Conservation (phyloP, 2,329 filamentous ascomycete genomes). For the Blastomyces gilchristii region DNA sequence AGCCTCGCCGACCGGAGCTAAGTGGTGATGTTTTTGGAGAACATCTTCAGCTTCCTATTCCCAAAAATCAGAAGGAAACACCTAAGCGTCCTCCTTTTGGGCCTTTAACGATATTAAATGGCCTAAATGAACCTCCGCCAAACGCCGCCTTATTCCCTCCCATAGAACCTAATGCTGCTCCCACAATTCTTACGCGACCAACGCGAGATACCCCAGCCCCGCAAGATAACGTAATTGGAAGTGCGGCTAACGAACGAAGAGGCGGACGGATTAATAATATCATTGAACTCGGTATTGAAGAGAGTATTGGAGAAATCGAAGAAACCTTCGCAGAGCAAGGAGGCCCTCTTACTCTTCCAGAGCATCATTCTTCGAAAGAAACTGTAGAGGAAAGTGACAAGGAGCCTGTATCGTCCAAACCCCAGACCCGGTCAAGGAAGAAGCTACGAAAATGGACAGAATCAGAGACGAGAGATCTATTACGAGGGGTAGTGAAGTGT, state of each 20-base stretch:
- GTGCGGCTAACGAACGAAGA: constrained; percentile 20
- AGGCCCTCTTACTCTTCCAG: neutral
- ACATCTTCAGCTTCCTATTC: constrained; percentile 39
- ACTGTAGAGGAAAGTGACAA: constrained; percentile 7
- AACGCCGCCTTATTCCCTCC: constrained; percentile 51
- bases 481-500: constrained; percentile 50
- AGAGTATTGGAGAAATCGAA: constrained; percentile 14
- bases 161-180: constrained; percentile 43
- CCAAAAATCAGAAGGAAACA: constrained; percentile 37
- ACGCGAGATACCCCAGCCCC: constrained; percentile 19
- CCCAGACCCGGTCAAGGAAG: constrained; percentile 37
- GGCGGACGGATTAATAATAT: constrained; percentile 30
- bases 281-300: constrained; percentile 21
- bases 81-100: constrained; percentile 34
- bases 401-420: constrained; percentile 22
- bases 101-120: constrained; percentile 44
- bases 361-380: constrained; percentile 1
- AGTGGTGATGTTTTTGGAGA: constrained; percentile 34
- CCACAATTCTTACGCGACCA: constrained; percentile 29
- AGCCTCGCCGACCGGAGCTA: constrained; percentile 35
- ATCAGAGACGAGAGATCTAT: constrained; percentile 49
- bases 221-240: neutral
- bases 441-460: constrained; percentile 48
- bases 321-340: neutral
- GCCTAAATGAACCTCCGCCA: constrained; percentile 53